These are phyloP conservation scores for Thuidium tamariscinum DNA, from an alignment of 225 moss, liverwort and hornwort species.

Conservation along the genomic window DNA sequence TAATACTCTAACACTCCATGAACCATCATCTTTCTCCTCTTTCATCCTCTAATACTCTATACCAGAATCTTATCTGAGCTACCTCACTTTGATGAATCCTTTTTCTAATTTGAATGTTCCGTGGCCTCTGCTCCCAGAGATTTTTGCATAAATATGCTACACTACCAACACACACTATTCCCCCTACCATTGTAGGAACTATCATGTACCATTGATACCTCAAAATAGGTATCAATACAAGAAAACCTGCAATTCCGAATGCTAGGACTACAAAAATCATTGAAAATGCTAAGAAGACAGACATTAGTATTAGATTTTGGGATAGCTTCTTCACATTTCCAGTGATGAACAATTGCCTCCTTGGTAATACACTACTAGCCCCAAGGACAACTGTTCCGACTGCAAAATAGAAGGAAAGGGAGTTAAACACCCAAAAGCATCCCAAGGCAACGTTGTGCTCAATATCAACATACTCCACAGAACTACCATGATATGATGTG, in stretches of 20 bases:
- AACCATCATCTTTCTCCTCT: too few relatives aligned
- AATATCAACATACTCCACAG: not conserved
- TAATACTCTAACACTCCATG: too few relatives aligned
- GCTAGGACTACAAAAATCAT: not conserved
- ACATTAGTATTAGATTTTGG: not conserved
- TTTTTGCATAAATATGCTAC: not conserved
- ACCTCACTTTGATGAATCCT: too few relatives aligned
- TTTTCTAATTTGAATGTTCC: too few relatives aligned
- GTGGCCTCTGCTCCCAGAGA: not conserved
- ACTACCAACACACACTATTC: not conserved
- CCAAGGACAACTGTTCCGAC: not conserved
- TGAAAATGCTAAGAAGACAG: not conserved
- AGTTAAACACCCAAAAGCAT: not conserved
- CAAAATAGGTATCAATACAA: not conserved
- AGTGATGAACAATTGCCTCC: not conserved
- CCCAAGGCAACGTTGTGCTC: not conserved
- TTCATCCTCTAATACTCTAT: too few relatives aligned
- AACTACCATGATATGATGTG: not conserved
- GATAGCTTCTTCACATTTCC: not conserved
- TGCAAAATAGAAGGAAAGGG: not conserved
- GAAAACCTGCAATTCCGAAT: not conserved
- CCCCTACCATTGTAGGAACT: not conserved
- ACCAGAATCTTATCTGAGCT: too few relatives aligned
- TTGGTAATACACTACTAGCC: not conserved
- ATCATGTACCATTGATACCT: not conserved